These are phyloP conservation scores for Coemansia sp. DNA, from an alignment of 192 early-diverging fungal species.

Conservation along the genomic window DNA sequence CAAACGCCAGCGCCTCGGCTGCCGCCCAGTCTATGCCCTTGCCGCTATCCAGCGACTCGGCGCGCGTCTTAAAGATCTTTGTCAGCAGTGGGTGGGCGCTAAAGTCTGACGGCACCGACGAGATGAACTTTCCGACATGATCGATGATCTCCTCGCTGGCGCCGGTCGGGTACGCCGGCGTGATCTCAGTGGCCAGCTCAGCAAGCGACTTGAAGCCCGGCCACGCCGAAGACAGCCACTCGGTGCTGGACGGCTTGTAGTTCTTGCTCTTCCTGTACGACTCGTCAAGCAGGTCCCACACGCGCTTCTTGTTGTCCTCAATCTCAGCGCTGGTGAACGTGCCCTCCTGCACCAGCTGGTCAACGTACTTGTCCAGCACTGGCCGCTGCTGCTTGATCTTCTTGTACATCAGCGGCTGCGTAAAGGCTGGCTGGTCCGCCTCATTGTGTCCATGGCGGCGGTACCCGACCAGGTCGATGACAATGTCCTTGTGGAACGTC, in stretches of 20 bases:
- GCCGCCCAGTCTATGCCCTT: constrained; percentile 93
- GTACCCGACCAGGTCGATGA: constrained; percentile 96
- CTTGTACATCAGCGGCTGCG: constrained; percentile 97
- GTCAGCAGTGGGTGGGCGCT: constrained; percentile 81
- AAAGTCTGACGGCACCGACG: constrained; percentile 80
- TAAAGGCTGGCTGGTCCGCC: constrained; percentile 97
- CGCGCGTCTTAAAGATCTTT: constrained; percentile 79
- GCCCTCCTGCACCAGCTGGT: constrained; percentile 79
- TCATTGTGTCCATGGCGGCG: constrained; percentile 98
- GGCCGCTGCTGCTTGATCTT: constrained; percentile 83
- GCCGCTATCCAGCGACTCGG: constrained; percentile 74
- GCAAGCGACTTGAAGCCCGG: constrained; percentile 77
- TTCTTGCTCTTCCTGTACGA: constrained; percentile 84
- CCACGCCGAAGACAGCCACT: constrained; percentile 97
- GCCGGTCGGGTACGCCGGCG: constrained; percentile 65
- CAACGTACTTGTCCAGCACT: constrained; percentile 80
- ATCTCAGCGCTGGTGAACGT: constrained; percentile 79
- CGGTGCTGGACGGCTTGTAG: constrained; percentile 84
- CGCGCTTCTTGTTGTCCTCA: constrained; percentile 82
- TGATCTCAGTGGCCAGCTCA: constrained; percentile 69
- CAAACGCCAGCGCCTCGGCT: constrained; percentile 92
- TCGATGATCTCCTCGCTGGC: constrained; percentile 69
- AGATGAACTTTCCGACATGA: constrained; percentile 80
- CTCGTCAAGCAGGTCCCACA: constrained; percentile 92
- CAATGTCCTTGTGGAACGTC: constrained; percentile 94